Conservation (phyloP, 2,329 filamentous ascomycete genomes). For the Venturia oleaginea region DNA sequence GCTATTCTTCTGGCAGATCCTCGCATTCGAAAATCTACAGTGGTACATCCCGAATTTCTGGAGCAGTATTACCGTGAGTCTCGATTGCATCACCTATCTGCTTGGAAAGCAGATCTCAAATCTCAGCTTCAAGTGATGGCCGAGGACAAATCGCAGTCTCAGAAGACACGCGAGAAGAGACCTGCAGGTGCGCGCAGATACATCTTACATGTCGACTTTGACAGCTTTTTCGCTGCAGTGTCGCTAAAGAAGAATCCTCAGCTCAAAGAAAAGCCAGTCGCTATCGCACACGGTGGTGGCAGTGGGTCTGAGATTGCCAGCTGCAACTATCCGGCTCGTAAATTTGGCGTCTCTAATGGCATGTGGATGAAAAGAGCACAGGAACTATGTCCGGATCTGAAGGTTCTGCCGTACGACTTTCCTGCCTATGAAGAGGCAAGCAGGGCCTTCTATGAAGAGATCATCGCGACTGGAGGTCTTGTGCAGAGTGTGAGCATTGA, state of each 20-base stretch:
- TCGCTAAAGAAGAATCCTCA: conserved; percentile 73
- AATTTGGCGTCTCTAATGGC: conserved; percentile 85
- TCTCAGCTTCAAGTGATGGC: conserved; percentile 75
- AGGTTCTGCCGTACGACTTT: conserved; percentile 93
- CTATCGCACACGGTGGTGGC: conserved; percentile 70
- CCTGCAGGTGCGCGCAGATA: conserved; percentile 63
- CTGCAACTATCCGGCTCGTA: conserved; percentile 87
- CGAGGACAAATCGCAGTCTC: conserved; percentile 52
- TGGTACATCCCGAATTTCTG: conserved; percentile 85
- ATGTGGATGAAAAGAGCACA: conserved; percentile 98
- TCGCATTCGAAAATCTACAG: conserved; percentile 76
- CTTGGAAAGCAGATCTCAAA: conserved; percentile 94
- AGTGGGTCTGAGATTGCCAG: conserved; percentile 91
- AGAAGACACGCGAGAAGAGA: conserved; percentile 43
- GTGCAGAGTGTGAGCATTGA: conserved; percentile 97
- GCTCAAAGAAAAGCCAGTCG: conserved; percentile 67
- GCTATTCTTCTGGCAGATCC: conserved; percentile 75
- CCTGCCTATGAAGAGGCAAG: conserved; percentile 90
- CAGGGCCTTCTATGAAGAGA: conserved; percentile 73
- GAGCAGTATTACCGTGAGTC: conserved; percentile 95
- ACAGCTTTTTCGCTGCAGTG: conserved; percentile 95
- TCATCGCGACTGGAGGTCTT: conserved; percentile 67
- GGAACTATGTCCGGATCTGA: conserved; percentile 74
- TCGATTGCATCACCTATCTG: conserved; percentile 85
- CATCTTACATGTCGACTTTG: conserved; percentile 92